Evolutionary conservation across 352 stramenopile species (phyloP), one percentile per base, ranked within the genome.

Genomic region (Pilasporangium apinafurcum): DNA sequence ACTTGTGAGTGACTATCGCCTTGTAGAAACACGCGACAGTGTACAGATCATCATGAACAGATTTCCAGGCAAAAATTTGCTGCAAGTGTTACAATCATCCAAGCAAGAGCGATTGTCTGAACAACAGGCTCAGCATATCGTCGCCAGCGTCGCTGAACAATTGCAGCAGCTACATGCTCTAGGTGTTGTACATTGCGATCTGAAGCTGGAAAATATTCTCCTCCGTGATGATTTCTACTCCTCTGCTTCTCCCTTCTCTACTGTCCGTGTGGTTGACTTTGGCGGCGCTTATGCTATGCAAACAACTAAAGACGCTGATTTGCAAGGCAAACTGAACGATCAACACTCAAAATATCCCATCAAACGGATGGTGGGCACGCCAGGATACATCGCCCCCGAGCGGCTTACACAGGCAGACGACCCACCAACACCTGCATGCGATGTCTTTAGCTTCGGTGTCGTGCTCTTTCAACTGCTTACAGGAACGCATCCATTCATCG

Each of bases 161-260:
- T 62, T 99, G n/a, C 65, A 79, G 18, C 96, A 95, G 50, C 78
- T 98, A 13, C 94, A 98, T 56, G 57, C 51, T 7, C 57, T 94
- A 3, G 90, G 83, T 9, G 64, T 99, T 17, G 73, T 98, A 16
- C 96, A 99, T 70, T 98, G 92, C 58, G 96, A 99, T 55, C 60
- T 99, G 26, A 99, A 99, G 65, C 95, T 97, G 25, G 96, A 99
- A 56, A 98, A 98, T 63, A 88, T 98, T 31, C 52, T 97, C 8
- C 33, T 84, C 29, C 57, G 51, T 1, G 56, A 73, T 41, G n/a
- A n/a, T n/a, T n/a, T n/a, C n/a, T n/a, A n/a, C n/a, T n/a, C n/a
- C n/a, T n/a, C n/a, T n/a, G n/a, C n/a, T n/a, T n/a, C n/a, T n/a
- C n/a, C n/a, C n/a, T 35, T 62, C n/a, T 41, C 36, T 16, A 37